Conservation (phyloP, 2,329 filamentous ascomycete species). For the Davidsoniella australis region DNA sequence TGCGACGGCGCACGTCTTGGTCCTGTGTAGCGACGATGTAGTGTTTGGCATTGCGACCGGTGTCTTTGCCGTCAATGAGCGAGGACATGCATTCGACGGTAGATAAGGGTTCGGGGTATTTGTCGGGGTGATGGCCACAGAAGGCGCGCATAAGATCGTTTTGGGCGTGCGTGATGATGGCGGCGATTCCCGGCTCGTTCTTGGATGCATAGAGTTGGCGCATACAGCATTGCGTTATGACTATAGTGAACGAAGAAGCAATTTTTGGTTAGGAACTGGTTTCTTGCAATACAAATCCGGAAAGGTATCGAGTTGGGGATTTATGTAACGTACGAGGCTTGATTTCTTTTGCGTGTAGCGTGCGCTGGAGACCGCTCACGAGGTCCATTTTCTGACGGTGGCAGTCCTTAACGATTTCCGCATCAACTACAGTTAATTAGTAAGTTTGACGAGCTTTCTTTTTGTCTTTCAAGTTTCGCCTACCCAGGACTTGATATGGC, state of each 20-base stretch:
- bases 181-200: slow-evolving; percentile 32
- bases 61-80: slow-evolving; percentile 64
- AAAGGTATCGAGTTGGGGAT: background rate
- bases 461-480: slow-evolving; percentile 13
- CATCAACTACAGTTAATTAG: slow-evolving; percentile 42
- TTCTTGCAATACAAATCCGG: slow-evolving; percentile 4
- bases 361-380: slow-evolving; percentile 56
- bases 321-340: slow-evolving; percentile 48
- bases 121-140: slow-evolving; percentile 59
- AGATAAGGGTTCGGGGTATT: slow-evolving; percentile 53
- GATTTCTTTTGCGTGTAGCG: slow-evolving; percentile 62
- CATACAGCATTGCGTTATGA: slow-evolving; percentile 71
- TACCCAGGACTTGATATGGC: slow-evolving; percentile 77
- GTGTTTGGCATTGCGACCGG: slow-evolving; percentile 55
- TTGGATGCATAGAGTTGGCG: slow-evolving; percentile 56
- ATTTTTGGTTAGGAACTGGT: slow-evolving; percentile 14
- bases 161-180: slow-evolving; percentile 61
- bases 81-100: slow-evolving; percentile 52
- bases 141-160: slow-evolving; percentile 52
- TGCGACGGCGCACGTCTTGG: slow-evolving; percentile 39
- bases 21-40: slow-evolving; percentile 67
- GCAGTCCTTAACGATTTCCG: slow-evolving; percentile 67
- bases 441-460: background rate
- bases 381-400: slow-evolving; percentile 80
- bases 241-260: slow-evolving; percentile 21